Conservation (phyloP, 495 filamentous ascomycete species). For the Bacidia rubella region DNA sequence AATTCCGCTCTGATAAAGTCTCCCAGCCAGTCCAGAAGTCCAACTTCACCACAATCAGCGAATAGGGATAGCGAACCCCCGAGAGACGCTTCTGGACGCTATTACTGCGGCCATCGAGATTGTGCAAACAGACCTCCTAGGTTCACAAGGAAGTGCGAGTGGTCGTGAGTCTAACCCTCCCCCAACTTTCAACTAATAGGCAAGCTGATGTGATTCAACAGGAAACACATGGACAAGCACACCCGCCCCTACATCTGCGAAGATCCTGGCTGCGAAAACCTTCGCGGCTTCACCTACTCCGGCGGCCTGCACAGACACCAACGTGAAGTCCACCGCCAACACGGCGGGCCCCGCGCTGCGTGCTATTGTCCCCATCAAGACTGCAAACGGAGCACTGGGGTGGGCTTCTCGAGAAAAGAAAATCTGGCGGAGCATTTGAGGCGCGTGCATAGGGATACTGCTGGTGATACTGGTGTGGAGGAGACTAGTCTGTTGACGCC, state of each 20-base stretch:
- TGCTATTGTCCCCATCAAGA: slow-evolving; percentile 69
- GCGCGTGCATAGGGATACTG: slow-evolving; percentile 18
- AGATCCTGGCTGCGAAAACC: slow-evolving; percentile 65
- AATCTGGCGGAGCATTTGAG: slow-evolving; percentile 85
- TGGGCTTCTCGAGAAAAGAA: slow-evolving; percentile 76
- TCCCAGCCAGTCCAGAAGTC: slow-evolving; percentile 28
- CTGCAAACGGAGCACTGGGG: slow-evolving; percentile 74
- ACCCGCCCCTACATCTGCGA: slow-evolving; percentile 78
- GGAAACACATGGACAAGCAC: slow-evolving; percentile 97
- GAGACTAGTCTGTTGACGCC: background rate
- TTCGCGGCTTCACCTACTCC: slow-evolving; percentile 86
- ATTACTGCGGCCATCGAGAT: slow-evolving; percentile 50
- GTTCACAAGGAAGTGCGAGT: slow-evolving; percentile 79
- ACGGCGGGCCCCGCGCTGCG: slow-evolving; percentile 68
- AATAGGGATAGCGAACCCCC: slow-evolving; percentile 41
- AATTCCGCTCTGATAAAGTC: slow-evolving; percentile 26
- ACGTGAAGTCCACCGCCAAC: slow-evolving; percentile 78
- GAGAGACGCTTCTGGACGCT: slow-evolving; percentile 54
- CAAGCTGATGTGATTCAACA: slow-evolving; percentile 22
- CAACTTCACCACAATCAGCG: slow-evolving; percentile 30
- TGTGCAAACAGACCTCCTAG: slow-evolving; percentile 42
- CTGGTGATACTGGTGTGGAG: slow-evolving; percentile 8
- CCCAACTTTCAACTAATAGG: background rate
- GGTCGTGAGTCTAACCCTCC: slow-evolving; percentile 53
- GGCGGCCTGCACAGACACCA: slow-evolving; percentile 80